These are phyloP conservation scores for Trichocladium antarcticum DNA, from an alignment of 495 filamentous ascomycete species.

Conservation along the genomic window DNA sequence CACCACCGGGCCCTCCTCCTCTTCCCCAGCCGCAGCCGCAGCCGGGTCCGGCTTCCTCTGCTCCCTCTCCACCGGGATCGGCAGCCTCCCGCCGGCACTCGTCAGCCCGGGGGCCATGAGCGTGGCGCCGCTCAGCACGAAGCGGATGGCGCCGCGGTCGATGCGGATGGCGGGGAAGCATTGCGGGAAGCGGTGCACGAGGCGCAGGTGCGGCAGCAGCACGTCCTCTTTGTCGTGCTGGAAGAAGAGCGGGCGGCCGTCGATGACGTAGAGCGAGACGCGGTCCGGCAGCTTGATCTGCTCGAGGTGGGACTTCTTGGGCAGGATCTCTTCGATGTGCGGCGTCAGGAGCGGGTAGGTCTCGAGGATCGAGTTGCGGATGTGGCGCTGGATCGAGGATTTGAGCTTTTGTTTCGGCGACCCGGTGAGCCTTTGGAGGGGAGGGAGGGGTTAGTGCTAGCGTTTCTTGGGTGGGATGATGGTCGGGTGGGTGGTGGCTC, in stretches of 20 bases:
- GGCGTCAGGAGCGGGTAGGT: slow-evolving; percentile 80
- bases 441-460: slow-evolving; percentile 1
- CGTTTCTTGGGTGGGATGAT: neutral
- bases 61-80: slow-evolving; percentile 29
- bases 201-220: slow-evolving; percentile 59
- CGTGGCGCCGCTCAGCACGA: slow-evolving; percentile 83
- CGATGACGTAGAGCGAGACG: slow-evolving; percentile 73
- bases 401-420: slow-evolving; percentile 92
- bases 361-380: slow-evolving; percentile 68
- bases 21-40: slow-evolving; percentile 4
- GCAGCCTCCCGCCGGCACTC: slow-evolving; percentile 64
- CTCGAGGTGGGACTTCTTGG: slow-evolving; percentile 90
- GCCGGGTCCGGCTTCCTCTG: slow-evolving; percentile 14
- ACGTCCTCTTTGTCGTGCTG: slow-evolving; percentile 71
- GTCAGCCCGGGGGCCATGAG: slow-evolving; percentile 94
- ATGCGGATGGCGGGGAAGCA: slow-evolving; percentile 59
- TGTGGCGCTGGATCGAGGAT: slow-evolving; percentile 79
- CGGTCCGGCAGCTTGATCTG: slow-evolving; percentile 88
- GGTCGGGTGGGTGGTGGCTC: slow-evolving; percentile 13
- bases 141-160: slow-evolving; percentile 92
- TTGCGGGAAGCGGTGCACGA: slow-evolving; percentile 61
- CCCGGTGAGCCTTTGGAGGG: slow-evolving; percentile 49
- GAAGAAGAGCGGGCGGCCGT: slow-evolving; percentile 70
- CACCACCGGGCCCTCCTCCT: slow-evolving; percentile 29
- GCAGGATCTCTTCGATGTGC: slow-evolving; percentile 87